Base-by-base conservation (phyloP, 2,329 filamentous ascomycete genomes). In the Cercospora beticola region DNA sequence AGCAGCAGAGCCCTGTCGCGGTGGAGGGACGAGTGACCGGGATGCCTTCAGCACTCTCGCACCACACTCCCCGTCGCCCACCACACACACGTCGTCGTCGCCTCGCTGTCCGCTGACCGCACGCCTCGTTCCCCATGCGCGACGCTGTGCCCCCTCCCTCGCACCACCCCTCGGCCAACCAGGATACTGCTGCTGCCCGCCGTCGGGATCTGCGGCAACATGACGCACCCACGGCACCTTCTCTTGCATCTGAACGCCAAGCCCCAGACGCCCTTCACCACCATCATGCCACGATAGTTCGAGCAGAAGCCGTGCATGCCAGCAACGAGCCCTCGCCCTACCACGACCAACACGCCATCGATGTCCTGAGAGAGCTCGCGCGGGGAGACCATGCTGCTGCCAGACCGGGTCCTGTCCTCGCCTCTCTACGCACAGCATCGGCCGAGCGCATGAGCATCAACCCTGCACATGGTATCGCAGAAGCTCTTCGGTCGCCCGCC, bases 381-480 rank as follows among this genome's bases (percentile, higher is more conserved):
- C 26, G 46, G 18, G 46, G 21, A 58, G 26, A n/a, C 54, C 54
- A 58, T 30, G 26, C 26, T 58, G 54, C 54, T 21, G 49, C 26
- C 54, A 18, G 10, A 31, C 54, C 26, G 54, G 6, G 5, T 33
- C 49, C 59, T 59, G 21, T 60, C 28, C 40, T 69, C 60, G 14
- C 49, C 52, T 60, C 65, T 59, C 33, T 28, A 18, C 67, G 56
- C 30, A 59, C 66, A 46, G 57, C 52, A 21, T 65, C 62, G 21
- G 49, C 65, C 56, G 63, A 67, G 52, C 64, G 68, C 66, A 70
- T 70, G 66, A 70, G 67, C 64, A 61, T 70, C 52, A 76, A 76
- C 59, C 75, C 75, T 36, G 72, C 68, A 10, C 69, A 68, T 40
- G 71, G 70, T 49, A 69, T 69, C 30, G 67, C 70, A 18, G 70